These are phyloP conservation scores for Pseudopediastrum boryanum DNA, from an alignment of 139 green algal species.

Conservation along the genomic window DNA sequence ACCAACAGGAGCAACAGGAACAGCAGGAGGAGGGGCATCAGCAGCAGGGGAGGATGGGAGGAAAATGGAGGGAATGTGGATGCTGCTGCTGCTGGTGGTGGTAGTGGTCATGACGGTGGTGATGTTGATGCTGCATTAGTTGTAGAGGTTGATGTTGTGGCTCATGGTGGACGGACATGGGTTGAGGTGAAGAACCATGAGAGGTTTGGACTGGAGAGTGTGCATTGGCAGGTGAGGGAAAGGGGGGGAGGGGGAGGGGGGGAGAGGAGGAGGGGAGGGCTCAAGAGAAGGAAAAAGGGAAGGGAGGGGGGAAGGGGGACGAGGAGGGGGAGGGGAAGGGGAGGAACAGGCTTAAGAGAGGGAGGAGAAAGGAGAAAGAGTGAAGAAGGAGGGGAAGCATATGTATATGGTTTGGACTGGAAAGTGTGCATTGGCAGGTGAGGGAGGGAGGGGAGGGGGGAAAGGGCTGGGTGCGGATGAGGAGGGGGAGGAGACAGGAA, in stretches of 20 bases:
- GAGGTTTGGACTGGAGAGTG: conserved; percentile 45
- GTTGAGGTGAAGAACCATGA: conserved; percentile 70
- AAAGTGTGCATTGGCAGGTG: conserved; percentile 48
- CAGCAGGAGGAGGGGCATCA: conserved; percentile 2
- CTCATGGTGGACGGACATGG: conserved; percentile 52
- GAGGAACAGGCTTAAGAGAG: too few species aligned
- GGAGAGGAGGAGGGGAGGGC: neutral
- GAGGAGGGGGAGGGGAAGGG: too few species aligned
- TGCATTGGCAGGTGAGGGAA: conserved; percentile 48
- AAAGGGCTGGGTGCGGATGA: neutral
- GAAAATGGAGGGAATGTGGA: neutral
- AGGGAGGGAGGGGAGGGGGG: conserved; percentile 5
- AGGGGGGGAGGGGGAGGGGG: neutral
- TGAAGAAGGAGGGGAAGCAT: too few species aligned
- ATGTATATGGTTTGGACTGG: conserved; percentile 47
- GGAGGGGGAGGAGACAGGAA: too few species aligned
- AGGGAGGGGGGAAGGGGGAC: too few species aligned
- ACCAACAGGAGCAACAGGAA: neutral
- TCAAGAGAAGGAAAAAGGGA: too few species aligned
- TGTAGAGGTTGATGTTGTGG: conserved; percentile 59
- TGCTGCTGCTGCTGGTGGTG: neutral
- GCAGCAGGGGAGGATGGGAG: neutral
- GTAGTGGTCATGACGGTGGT: neutral
- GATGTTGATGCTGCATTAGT: neutral
- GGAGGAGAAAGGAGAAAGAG: too few species aligned